Evolutionary conservation across 768 basidiomycete species (phyloP).

Genomic region (Suillus plorans): DNA sequence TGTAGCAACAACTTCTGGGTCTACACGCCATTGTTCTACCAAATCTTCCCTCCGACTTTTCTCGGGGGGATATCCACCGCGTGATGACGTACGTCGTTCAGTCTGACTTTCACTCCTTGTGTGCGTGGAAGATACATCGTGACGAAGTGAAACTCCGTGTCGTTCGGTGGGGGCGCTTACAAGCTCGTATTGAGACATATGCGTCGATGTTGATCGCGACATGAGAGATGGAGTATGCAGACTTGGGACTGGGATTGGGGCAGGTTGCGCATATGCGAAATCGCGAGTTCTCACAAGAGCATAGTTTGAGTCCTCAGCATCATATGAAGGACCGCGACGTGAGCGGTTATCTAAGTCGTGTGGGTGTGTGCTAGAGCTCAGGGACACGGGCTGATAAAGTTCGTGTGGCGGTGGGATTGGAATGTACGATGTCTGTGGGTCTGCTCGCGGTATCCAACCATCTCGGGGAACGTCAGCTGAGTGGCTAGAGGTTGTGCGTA

Average conservation of each 20-base stretch:
- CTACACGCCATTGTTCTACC: conserved; percentile 31
- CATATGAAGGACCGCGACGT: neutral
- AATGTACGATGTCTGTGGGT: conserved; percentile 26
- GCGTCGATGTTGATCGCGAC: conserved; percentile 28
- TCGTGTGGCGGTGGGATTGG: conserved; percentile 22
- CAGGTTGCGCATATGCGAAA: conserved; percentile 25
- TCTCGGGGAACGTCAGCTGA: conserved; percentile 18
- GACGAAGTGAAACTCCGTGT: conserved; percentile 21
- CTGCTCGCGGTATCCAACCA: conserved; percentile 29
- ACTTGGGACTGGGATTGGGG: conserved; percentile 9
- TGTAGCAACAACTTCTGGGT: conserved; percentile 22
- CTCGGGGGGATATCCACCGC: conserved; percentile 17
- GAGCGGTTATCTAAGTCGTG: conserved; percentile 16
- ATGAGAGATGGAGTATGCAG: conserved; percentile 21
- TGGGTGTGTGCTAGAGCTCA: conserved; percentile 16
- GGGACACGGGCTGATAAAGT: conserved; percentile 14
- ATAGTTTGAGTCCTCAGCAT: conserved; percentile 5
- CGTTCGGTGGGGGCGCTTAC: conserved; percentile 23
- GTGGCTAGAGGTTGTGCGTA: conserved; percentile 21
- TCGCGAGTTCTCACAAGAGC: conserved; percentile 29
- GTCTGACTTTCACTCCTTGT: conserved; percentile 26
- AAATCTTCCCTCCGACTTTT: conserved; percentile 28
- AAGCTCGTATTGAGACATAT: conserved; percentile 32
- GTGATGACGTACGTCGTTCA: conserved; percentile 17
- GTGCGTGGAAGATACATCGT: conserved; percentile 22